Evolutionary conservation across 192 early-diverging fungal species (phyloP).

Genomic region (Umbelopsis sp.): DNA sequence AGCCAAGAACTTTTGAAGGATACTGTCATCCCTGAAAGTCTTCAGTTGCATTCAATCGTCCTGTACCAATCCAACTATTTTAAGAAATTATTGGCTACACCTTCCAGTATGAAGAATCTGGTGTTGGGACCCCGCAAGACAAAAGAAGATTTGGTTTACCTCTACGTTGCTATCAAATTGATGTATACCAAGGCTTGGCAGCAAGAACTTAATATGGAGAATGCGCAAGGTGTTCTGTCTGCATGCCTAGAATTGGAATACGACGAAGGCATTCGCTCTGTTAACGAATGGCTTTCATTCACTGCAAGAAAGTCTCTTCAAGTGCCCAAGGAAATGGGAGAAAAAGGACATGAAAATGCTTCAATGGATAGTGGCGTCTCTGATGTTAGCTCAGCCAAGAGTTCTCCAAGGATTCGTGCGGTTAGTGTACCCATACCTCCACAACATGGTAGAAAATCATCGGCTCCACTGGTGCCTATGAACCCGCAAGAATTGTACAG

Average conservation of each 20-base stretch:
- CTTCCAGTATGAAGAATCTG: constrained; percentile 26
- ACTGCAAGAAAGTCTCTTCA: neutral
- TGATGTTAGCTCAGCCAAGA: constrained; percentile 1
- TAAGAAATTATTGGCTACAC: constrained; percentile 22
- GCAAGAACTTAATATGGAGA: constrained; percentile 11
- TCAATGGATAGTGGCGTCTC: constrained; percentile 9
- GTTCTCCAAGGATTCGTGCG: neutral
- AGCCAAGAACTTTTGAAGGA: constrained; percentile 4
- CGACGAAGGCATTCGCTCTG: constrained; percentile 27
- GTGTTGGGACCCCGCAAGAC: constrained; percentile 13
- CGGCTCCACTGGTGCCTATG: neutral
- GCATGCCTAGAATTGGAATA: constrained; percentile 32
- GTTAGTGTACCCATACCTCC: neutral
- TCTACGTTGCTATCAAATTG: constrained; percentile 30
- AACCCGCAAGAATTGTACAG: constrained; percentile 15
- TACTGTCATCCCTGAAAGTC: constrained; percentile 21
- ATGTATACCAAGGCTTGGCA: constrained; percentile 36
- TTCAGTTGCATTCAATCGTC: constrained; percentile 31
- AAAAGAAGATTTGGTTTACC: constrained; percentile 32
- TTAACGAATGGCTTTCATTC: constrained; percentile 23
- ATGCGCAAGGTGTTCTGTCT: constrained; percentile 28
- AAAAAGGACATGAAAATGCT: neutral
- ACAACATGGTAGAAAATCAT: neutral
- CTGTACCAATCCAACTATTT: constrained; percentile 31
- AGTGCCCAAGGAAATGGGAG: neutral